Conservation (phyloP, 2,329 filamentous ascomycete genomes). For the Hypomyces rosellus region DNA sequence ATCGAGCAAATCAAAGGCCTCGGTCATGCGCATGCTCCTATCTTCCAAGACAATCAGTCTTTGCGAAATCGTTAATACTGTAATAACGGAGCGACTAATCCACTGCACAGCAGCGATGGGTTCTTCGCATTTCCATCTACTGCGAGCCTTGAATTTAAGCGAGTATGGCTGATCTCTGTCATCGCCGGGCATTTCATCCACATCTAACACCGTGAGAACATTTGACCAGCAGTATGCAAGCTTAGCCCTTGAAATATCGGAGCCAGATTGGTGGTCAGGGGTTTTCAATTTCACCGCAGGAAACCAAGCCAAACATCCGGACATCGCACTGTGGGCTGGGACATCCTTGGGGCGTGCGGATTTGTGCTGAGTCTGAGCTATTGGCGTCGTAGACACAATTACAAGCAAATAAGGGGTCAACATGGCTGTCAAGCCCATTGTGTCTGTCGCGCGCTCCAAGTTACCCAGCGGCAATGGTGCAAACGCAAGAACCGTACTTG, state of each 20-base stretch:
- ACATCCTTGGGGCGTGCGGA: conserved; percentile 86
- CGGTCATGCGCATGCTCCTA: conserved; percentile 79
- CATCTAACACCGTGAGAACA: conserved; percentile 85
- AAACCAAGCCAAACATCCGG: conserved; percentile 94
- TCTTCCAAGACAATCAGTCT: conserved; percentile 90
- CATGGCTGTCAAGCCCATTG: conserved; percentile 87
- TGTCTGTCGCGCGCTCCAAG: conserved; percentile 79
- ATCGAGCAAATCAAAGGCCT: conserved; percentile 85
- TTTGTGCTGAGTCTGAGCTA: conserved; percentile 96
- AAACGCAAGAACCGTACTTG: conserved; percentile 91
- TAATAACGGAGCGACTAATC: conserved; percentile 88
- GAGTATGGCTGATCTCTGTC: conserved; percentile 72
- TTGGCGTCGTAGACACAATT: conserved; percentile 92
- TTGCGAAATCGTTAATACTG: conserved; percentile 89
- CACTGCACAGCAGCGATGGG: conserved; percentile 95
- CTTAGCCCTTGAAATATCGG: conserved; percentile 71
- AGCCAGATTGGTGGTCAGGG: conserved; percentile 58
- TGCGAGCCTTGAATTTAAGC: conserved; percentile 74
- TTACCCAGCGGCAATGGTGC: conserved; percentile 89
- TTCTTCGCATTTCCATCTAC: conserved; percentile 88
- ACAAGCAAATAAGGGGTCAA: conserved; percentile 92
- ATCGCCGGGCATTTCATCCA: conserved; percentile 63
- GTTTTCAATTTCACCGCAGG: conserved; percentile 88
- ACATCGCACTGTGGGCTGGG: conserved; percentile 82
- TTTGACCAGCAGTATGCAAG: conserved; percentile 99